phyloP scores from a whole-genome alignment of 805 yeast genomes.

The Ogataea glucozyma region DNA sequence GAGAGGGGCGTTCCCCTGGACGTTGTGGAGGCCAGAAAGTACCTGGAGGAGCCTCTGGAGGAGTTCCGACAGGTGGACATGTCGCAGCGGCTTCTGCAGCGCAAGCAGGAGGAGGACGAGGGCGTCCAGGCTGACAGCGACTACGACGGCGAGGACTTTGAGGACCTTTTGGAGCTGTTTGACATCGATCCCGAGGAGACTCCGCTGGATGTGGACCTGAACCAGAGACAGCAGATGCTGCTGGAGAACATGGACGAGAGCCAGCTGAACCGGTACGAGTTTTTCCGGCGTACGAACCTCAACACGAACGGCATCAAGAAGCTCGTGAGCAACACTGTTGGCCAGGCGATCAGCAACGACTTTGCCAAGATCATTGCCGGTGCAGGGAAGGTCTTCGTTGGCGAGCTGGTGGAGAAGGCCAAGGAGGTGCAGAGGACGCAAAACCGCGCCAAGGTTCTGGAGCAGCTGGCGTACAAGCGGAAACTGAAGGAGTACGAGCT shows the following conservation, averaged over 20 bases:
- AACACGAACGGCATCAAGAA: slow-evolving; percentile 77
- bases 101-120: slow-evolving; percentile 33
- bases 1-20: slow-evolving; percentile 29
- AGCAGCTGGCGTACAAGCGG: slow-evolving; percentile 44
- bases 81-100: slow-evolving; percentile 26
- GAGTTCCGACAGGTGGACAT: slow-evolving; percentile 22
- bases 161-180: slow-evolving; percentile 32
- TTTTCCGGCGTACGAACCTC: slow-evolving; percentile 75
- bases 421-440: slow-evolving; percentile 65
- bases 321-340: slow-evolving; percentile 73
- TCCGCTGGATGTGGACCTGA: slow-evolving; percentile 42
- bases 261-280: slow-evolving; percentile 86
- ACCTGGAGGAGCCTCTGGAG: slow-evolving; percentile 27
- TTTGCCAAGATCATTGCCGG: slow-evolving; percentile 84
- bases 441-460: slow-evolving; percentile 42
- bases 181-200: slow-evolving; percentile 35
- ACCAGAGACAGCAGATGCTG: slow-evolving; percentile 61
- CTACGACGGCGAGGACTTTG: slow-evolving; percentile 31
- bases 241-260: slow-evolving; percentile 74
- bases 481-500: slow-evolving; percentile 29
- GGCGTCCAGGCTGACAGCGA: slow-evolving; percentile 30
- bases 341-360: slow-evolving; percentile 77
- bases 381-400: slow-evolving; percentile 83
- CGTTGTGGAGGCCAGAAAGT: slow-evolving; percentile 28
- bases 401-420: slow-evolving; percentile 84